Conservation (phyloP, 2,329 filamentous ascomycete genomes). For the Colletotrichum tabaci region DNA sequence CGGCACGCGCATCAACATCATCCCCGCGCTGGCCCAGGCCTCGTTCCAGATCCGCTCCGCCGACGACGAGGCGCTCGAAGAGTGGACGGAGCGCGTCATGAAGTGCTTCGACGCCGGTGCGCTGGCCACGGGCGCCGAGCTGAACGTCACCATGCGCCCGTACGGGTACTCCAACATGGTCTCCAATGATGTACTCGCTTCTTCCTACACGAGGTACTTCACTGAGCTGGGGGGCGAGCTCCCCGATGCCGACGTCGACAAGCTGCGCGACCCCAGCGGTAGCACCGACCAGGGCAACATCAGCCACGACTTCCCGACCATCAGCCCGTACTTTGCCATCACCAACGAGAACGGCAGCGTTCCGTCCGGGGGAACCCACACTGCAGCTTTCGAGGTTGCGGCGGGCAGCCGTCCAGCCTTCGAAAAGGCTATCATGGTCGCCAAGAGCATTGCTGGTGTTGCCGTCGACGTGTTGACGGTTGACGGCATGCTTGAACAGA, state of each 20-base stretch:
- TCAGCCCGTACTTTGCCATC: slow-evolving; percentile 48
- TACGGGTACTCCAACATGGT: slow-evolving; percentile 52
- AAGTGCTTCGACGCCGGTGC: slow-evolving; percentile 49
- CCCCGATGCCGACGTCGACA: slow-evolving; percentile 47
- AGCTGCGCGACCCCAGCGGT: slow-evolving; percentile 44
- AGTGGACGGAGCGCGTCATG: slow-evolving; percentile 44
- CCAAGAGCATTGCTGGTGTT: slow-evolving; percentile 63
- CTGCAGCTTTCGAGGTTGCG: slow-evolving; percentile 65
- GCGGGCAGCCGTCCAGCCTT: slow-evolving; percentile 65
- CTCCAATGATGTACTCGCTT: slow-evolving; percentile 48
- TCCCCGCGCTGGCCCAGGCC: slow-evolving; percentile 68
- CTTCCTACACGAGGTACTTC: slow-evolving; percentile 46
- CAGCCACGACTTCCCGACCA: slow-evolving; percentile 49
- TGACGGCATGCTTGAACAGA: slow-evolving; percentile 57
- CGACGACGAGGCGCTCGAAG: slow-evolving; percentile 49
- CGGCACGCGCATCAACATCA: slow-evolving; percentile 59
- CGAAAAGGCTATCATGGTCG: slow-evolving; percentile 60
- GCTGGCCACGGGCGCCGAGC: slow-evolving; percentile 50
- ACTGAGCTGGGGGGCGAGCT: slow-evolving; percentile 45
- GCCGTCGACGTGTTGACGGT: slow-evolving; percentile 63
- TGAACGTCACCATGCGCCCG: slow-evolving; percentile 54
- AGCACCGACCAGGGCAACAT: slow-evolving; percentile 51
- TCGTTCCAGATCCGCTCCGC: slow-evolving; percentile 71
- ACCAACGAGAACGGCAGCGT: slow-evolving; percentile 45
- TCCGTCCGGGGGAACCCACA: slow-evolving; percentile 61